These are phyloP conservation scores for Penicillium alfredii DNA, from an alignment of 495 filamentous ascomycete genomes.

Conservation along the genomic window DNA sequence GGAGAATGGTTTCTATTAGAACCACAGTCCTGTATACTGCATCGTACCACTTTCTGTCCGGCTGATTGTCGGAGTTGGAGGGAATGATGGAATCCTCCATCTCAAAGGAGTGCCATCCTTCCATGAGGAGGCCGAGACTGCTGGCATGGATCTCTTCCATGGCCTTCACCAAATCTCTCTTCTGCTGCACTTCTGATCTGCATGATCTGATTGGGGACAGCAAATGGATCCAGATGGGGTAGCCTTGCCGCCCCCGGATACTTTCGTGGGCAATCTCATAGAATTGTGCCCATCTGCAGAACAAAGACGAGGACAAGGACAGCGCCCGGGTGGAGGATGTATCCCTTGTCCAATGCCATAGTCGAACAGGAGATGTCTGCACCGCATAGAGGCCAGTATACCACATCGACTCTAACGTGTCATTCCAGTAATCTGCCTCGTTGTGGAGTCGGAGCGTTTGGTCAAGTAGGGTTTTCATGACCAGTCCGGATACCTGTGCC, in stretches of 20 bases:
- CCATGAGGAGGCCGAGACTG: constrained; percentile 78
- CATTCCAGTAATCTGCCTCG: constrained; percentile 91
- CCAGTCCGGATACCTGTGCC: constrained; percentile 71
- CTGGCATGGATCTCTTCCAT: constrained; percentile 75
- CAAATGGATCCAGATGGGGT: constrained; percentile 50
- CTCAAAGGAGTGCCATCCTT: constrained; percentile 66
- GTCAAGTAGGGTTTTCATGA: constrained; percentile 66
- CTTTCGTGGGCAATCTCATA: constrained; percentile 73
- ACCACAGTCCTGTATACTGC: constrained; percentile 65
- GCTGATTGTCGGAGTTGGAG: constrained; percentile 24
- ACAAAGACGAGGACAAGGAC: constrained; percentile 5
- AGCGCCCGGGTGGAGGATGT: constrained; percentile 49
- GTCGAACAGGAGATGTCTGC: constrained; percentile 69
- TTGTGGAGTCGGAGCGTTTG: constrained; percentile 74
- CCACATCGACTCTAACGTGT: constrained; percentile 64
- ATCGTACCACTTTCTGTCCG: constrained; percentile 60
- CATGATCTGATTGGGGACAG: constrained; percentile 65
- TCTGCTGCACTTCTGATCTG: constrained; percentile 62
- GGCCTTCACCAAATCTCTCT: constrained; percentile 57
- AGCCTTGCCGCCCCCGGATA: constrained; percentile 55
- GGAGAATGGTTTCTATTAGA: constrained; percentile 77
- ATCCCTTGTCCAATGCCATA: constrained; percentile 61
- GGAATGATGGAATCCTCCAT: constrained; percentile 34
- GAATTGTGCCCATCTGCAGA: constrained; percentile 61
- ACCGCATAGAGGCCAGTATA: constrained; percentile 70